phyloP scores from a whole-genome alignment of 768 basidiomycete genomes.

The Tephrocybe rancida region DNA sequence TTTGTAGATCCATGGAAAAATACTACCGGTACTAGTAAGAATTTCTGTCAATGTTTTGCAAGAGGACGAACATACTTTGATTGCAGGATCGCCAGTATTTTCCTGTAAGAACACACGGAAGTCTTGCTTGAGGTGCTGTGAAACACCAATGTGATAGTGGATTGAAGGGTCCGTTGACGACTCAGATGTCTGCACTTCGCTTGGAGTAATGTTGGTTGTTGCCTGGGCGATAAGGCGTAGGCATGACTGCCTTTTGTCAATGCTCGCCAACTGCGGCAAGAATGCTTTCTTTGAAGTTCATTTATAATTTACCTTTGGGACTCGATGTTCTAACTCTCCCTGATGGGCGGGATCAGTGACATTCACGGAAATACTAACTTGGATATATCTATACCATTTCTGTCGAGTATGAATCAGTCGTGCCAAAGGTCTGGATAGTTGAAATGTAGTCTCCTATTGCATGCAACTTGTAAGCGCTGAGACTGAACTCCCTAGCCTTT shows the following conservation, averaged over 20 bases:
- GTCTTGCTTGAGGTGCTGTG: not conserved
- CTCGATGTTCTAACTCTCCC: not conserved
- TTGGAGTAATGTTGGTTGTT: not conserved
- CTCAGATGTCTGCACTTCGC: not conserved
- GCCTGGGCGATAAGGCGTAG: not conserved
- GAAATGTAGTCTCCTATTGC: not conserved
- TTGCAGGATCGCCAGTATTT: not conserved
- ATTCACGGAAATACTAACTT: not conserved
- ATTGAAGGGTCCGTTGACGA: not conserved
- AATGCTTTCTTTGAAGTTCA: slow-evolving; percentile 3
- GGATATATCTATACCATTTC: not conserved
- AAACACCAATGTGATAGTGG: not conserved
- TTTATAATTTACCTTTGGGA: not conserved
- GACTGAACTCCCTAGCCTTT: not conserved
- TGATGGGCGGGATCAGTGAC: not conserved
- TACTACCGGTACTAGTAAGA: no score
- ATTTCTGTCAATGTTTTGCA: not conserved
- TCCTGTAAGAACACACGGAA: not conserved
- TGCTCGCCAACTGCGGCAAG: not conserved
- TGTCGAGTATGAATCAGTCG: no score
- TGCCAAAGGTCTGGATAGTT: not conserved
- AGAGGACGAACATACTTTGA: not conserved
- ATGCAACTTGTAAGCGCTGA: not conserved
- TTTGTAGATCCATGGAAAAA: no score
- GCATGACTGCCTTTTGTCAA: not conserved